phyloP scores from a whole-genome alignment of 2,329 filamentous ascomycete genomes.

The Aureobasidium sp. region DNA sequence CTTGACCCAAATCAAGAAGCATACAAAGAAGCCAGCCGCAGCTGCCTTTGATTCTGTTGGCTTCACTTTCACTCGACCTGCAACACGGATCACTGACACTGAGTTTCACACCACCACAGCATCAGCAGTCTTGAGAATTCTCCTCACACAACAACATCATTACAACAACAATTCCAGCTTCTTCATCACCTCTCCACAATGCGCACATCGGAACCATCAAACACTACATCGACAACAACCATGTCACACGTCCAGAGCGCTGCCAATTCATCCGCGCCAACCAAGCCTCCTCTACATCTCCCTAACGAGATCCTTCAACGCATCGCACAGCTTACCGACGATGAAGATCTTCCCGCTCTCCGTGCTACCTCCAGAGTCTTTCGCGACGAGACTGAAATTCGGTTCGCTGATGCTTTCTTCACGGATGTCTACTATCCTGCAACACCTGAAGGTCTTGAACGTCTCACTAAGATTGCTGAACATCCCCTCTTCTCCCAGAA shows the following conservation, averaged over 20 bases:
- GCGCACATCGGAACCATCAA: neutral
- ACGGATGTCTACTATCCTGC: neutral
- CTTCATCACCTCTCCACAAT: neutral
- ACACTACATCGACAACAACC: neutral
- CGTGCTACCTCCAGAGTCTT: neutral
- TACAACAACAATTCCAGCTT: neutral
- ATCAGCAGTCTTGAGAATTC: neutral
- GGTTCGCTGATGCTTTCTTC: neutral
- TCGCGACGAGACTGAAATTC: neutral
- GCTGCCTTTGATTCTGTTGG: neutral
- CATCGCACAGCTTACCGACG: neutral
- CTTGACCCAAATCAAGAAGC: no score
- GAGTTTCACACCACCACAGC: neutral
- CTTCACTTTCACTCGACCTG: neutral
- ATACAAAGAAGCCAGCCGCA: neutral
- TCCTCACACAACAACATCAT: neutral
- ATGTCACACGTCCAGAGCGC: neutral
- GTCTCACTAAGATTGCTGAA: neutral
- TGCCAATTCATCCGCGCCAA: neutral
- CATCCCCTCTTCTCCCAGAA: neutral
- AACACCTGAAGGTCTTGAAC: neutral
- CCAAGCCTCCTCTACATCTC: neutral
- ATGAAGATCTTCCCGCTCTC: neutral
- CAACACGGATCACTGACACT: neutral
- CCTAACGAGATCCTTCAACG: neutral